Conservation (phyloP, 1,139 yeast genomes). For the Yamadazyma songkhlaensis region DNA sequence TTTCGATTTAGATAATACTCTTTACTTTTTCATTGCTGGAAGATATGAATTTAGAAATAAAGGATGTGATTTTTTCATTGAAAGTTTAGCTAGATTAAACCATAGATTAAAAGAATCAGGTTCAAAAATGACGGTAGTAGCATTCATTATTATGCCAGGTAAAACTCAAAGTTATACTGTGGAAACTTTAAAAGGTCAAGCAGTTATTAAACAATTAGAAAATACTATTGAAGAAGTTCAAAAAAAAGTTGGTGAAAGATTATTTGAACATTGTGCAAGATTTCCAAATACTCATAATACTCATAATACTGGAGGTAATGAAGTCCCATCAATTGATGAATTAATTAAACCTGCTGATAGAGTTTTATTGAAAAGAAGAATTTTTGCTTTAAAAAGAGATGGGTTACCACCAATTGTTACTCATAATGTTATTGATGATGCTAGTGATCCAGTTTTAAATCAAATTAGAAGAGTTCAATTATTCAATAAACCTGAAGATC, state of each 20-base stretch:
- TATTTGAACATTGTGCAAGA: constrained; percentile 88
- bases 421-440: constrained; percentile 95
- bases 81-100: constrained; percentile 87
- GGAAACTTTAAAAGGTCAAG: constrained; percentile 94
- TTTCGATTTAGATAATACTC: constrained; percentile 89
- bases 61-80: constrained; percentile 95
- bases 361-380: constrained; percentile 86
- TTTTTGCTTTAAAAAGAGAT: constrained; percentile 86
- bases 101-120: constrained; percentile 78
- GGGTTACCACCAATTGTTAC: constrained; percentile 94
- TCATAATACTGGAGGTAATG: constrained; percentile 53
- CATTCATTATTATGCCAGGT: constrained; percentile 99
- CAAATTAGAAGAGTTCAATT: constrained; percentile 90
- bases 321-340: constrained; percentile 67
- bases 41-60: constrained; percentile 95
- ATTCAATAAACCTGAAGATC: constrained; percentile 84
- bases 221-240: constrained; percentile 88
- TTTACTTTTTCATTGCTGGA: constrained; percentile 95
- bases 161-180: constrained; percentile 91
- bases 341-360: constrained; percentile 85
- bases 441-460: constrained; percentile 84
- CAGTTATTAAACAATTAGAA: constrained; percentile 89
- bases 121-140: constrained; percentile 90
- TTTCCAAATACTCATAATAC: constrained; percentile 60
- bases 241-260: constrained; percentile 78